These are phyloP conservation scores for Yamadazyma pseudoaaseri DNA, from an alignment of 1,139 yeast species.

Conservation along the genomic window DNA sequence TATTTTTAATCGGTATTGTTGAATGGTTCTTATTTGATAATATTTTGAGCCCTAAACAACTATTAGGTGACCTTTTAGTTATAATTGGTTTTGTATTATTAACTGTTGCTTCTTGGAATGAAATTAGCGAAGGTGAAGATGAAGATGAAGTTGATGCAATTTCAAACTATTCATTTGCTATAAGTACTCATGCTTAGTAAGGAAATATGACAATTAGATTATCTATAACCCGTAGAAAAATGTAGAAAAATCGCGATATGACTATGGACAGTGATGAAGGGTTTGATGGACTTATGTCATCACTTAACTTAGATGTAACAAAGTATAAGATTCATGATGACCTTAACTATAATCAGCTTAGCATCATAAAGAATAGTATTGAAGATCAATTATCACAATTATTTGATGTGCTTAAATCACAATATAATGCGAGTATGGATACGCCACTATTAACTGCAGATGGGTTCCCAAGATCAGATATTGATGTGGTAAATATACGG, in stretches of 20 bases:
- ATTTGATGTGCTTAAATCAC: constrained; percentile 30
- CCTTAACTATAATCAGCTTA: constrained; percentile 27
- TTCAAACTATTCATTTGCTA: constrained; percentile 45
- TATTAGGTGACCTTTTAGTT: constrained; percentile 57
- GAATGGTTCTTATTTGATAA: constrained; percentile 75
- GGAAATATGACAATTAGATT: too few species aligned
- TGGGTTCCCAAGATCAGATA: constrained; percentile 84
- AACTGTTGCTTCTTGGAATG: constrained; percentile 73
- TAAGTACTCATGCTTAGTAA: constrained; percentile 20
- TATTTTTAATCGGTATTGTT: constrained; percentile 73
- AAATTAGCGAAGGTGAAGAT: constrained; percentile 61
- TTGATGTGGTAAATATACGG: constrained; percentile 72
- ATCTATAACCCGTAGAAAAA: too few species aligned
- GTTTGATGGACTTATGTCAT: constrained; percentile 40
- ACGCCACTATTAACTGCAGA: constrained; percentile 65
- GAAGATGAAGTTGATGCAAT: constrained; percentile 51
- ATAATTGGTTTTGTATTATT: constrained; percentile 67
- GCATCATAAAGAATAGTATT: constrained; percentile 27
- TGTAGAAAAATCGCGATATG: too few species aligned
- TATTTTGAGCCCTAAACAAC: constrained; percentile 44
- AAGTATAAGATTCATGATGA: constrained; percentile 12
- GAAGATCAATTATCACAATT: constrained; percentile 33
- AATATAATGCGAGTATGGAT: constrained; percentile 54
- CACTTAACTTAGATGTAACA: constrained; percentile 25
- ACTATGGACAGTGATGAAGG: constrained; percentile 17